Base-by-base conservation (phyloP, 1,139 yeast species). In the Diutina siamensis region DNA sequence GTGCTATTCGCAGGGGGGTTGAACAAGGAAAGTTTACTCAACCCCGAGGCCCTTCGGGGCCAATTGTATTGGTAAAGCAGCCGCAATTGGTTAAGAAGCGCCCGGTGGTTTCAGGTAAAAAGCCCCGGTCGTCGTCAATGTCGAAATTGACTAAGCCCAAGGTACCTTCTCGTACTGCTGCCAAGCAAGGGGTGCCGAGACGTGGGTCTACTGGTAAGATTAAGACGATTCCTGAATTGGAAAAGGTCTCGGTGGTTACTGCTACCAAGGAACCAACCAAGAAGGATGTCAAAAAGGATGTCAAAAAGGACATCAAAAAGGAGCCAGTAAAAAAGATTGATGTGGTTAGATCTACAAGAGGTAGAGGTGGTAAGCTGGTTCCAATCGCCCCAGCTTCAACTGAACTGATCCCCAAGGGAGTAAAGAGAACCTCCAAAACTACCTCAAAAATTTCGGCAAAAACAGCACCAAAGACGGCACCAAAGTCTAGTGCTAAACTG, bases 41-140 rank as follows among this genome's bases (percentile, higher is more conserved):
- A 65, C 95, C 95, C 60, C 87, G 86, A 70, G 96, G 95, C 49
- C 79, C 87, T 18, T 77, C 85, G 27, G 88, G 88, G 42, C 83
- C 87, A 28, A 78, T 81, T 53, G 81, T 81, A 64, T 63, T 79
- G 53, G 71, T 68, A 57, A 77, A 76, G 69, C 9, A 17, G 36
- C 22, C 36, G 17, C 3, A 10, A 5, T 62, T 64, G 55, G 66
- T 59, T 45, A 44, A 34, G 34, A n/a, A 13, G 18, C 15, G 15
- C 32, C 62, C 63, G 52, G 60, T 60, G 4, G 19, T 35, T 46
- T 57, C 57, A 8, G 34, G 15, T 4, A 34, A 38, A 10, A 25
- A 18, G n/a, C 42, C 32, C 12, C 18, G 42, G 42, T n/a, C 33
- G 33, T n/a, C 31, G 19, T 38, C 42, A 13, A 38, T 38, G 42